Evolutionary conservation across 2,329 filamentous ascomycete species (phyloP).

Genomic region (Cordyceps cateniannulata): DNA sequence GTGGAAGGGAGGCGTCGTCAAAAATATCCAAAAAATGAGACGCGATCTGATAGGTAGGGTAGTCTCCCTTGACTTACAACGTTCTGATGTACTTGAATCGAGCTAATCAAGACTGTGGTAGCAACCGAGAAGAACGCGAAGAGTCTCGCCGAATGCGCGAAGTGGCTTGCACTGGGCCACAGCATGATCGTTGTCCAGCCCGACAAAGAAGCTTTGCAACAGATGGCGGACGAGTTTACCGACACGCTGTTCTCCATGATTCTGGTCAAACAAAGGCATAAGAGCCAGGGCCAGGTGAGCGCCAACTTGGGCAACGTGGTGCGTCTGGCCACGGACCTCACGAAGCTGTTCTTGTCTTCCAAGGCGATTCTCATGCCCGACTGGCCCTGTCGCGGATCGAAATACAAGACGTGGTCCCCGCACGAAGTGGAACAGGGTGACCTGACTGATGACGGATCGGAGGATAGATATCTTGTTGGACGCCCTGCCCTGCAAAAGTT

Average conservation of each 20-base stretch:
- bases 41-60: not conserved
- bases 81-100: not conserved
- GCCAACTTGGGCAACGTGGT: not conserved
- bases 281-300: not conserved
- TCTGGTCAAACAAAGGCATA: too few relatives aligned
- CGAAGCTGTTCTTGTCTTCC: not conserved
- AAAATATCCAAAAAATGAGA: not conserved
- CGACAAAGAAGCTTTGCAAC: too few relatives aligned
- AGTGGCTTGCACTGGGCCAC: too few relatives aligned
- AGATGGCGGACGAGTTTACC: too few relatives aligned
- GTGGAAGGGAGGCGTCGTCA: not conserved
- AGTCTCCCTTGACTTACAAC: too few relatives aligned
- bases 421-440: not conserved
- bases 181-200: too few relatives aligned
- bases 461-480: not conserved
- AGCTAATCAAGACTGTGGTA: too few relatives aligned
- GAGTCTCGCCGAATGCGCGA: too few relatives aligned
- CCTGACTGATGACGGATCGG: not conserved
- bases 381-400: not conserved
- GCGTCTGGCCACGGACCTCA: not conserved
- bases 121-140: too few relatives aligned
- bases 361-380: not conserved
- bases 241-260: too few relatives aligned
- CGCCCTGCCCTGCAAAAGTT: not conserved
- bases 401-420: not conserved